phyloP scores from a whole-genome alignment of 306 rosid species.

The Inga laurina region DNA sequence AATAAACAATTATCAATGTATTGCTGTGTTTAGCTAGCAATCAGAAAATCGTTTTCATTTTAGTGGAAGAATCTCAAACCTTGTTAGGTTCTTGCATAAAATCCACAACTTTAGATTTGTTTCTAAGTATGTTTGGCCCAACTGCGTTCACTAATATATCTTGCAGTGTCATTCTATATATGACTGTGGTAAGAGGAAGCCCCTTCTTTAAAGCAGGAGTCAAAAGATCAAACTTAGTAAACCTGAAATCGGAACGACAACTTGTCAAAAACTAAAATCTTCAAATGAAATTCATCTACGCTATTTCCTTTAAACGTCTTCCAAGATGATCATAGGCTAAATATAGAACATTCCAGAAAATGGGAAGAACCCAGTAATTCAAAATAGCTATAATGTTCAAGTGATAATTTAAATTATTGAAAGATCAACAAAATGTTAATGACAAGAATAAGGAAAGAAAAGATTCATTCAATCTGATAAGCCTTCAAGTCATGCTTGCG shows the following conservation, averaged over 20 bases:
- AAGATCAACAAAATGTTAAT: not conserved
- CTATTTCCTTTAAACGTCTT: constrained; percentile 2
- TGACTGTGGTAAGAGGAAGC: constrained; percentile 44
- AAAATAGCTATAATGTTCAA: not conserved
- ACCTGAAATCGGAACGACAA: constrained; percentile 31
- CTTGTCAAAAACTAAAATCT: not conserved
- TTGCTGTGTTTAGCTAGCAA: not conserved
- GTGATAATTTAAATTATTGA: not conserved
- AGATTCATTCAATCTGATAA: not conserved
- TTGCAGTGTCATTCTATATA: constrained; percentile 52
- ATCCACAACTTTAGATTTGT: constrained; percentile 51
- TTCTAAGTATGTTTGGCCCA: constrained; percentile 45
- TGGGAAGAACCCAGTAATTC: constrained; percentile 8
- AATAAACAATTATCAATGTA: not conserved
- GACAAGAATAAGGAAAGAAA: not conserved
- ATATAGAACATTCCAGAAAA: not conserved
- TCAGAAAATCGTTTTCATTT: not conserved
- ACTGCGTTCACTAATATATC: constrained; percentile 49
- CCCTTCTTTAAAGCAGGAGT: constrained; percentile 47
- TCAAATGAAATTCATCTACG: not conserved
- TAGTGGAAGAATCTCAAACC: constrained; percentile 32
- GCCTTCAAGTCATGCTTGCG: not conserved
- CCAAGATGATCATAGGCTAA: constrained; percentile 14
- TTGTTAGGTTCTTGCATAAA: constrained; percentile 39
- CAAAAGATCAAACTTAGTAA: constrained; percentile 41